A percentile compares a stretch with the other conserved stretches of the same genome.
Evolutionary conservation across 1,139 yeast genomes (phyloP).

Genomic region (Candida tropicalis): DNA sequence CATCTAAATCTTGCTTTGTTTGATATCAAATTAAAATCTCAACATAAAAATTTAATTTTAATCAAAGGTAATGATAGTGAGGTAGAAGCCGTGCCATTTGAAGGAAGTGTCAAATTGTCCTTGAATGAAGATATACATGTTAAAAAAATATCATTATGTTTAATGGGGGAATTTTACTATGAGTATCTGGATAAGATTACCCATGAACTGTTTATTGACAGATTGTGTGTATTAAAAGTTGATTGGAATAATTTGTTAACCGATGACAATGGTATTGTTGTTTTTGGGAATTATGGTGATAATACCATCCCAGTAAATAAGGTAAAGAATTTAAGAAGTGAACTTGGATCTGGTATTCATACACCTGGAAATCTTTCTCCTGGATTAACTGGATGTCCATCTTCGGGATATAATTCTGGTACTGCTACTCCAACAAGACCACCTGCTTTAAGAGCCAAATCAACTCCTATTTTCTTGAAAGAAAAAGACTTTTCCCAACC

Average conservation of each 20-base stretch:
- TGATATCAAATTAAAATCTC: conserved; percentile 46
- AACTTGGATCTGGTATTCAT: conserved; percentile 10
- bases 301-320: conserved; percentile 21
- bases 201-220: conserved; percentile 51
- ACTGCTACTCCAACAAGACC: conserved; percentile 16
- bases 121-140: conserved; percentile 54
- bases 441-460: conserved; percentile 10
- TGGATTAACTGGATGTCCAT: conserved; percentile 17
- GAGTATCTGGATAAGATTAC: conserved; percentile 51
- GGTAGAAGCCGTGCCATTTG: conserved; percentile 52
- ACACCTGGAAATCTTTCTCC: conserved; percentile 20
- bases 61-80: conserved; percentile 63
- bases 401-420: conserved; percentile 11
- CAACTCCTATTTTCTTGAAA: conserved; percentile 11
- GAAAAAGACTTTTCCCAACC: conserved; percentile 8
- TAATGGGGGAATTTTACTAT: conserved; percentile 57
- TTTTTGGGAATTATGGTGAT: conserved; percentile 48
- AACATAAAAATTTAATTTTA: conserved; percentile 54
- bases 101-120: conserved; percentile 60
- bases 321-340: conserved; percentile 15
- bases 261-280: conserved; percentile 45
- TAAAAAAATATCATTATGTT: conserved; percentile 45
- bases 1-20: conserved; percentile 30
- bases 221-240: conserved; percentile 50
- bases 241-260: conserved; percentile 63